Evolutionary conservation across 352 stramenopile genomes (phyloP), one percentile per base, ranked within the genome.

Genomic region (Peronospora farinosa): DNA sequence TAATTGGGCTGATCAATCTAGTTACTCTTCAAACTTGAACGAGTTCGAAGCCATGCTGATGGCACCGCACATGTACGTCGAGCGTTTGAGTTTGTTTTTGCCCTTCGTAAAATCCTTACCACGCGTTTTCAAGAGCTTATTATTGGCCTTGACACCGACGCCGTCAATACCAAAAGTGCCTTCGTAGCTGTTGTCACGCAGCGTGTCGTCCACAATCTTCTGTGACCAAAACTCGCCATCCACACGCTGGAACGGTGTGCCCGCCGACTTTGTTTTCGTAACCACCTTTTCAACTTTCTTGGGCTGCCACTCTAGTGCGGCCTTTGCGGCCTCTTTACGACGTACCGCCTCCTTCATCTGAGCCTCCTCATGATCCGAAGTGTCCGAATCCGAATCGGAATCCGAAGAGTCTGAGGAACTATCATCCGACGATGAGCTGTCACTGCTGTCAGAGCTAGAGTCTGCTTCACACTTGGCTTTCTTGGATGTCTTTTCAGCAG

Each of bases 1-100:
- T 38, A 30, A 21, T 48, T 6, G 23, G 40, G 32, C 28, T 35
- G n/a, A 16, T 44, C 7, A 16, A 17, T 57, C 38, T 38, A 47
- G n/a, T 69, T 45, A 58, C 23, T 76, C 63, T 7, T 95, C 81
- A 56, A 96, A 97, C 78, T 97, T 97, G 75, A 88, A 95, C 63
- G 85, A 96, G 66, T 97, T 96, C 49, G 86, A 96, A 5, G 63
- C 85, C 77, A 97, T 90, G 42, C 82, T 87, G 58, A 98, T 98
- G 37, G 76, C 63, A 35, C 95, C 95, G 40, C 93, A 96, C 68
- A 95, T 88, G 78, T 98, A 98, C 49, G 75, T 96, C 39, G 92
- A 91, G 47, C 96, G 83, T 84, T 99, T 99, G 71, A 97, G 95
- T 75, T 99, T 99, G 55, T 97, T 99, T 78, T 99, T 99, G 60